These are phyloP conservation scores for Gonium pectorale DNA, from an alignment of 139 green algal genomes.

Conservation along the genomic window DNA sequence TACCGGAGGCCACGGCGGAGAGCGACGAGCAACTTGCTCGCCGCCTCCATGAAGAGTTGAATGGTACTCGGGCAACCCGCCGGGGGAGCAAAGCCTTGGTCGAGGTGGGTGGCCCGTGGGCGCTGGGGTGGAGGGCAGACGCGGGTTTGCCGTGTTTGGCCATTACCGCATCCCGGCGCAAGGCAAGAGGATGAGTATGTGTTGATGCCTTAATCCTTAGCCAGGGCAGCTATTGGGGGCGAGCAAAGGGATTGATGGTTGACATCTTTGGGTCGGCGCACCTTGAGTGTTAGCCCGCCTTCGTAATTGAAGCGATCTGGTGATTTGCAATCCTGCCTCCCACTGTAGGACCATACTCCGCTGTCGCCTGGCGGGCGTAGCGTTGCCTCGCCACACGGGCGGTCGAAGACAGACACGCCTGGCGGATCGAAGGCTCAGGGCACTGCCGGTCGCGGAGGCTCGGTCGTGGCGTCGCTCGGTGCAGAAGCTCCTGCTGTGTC, in stretches of 20 bases:
- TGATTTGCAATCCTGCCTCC: background rate
- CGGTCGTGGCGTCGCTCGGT: background rate
- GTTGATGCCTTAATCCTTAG: background rate
- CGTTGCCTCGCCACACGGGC: background rate
- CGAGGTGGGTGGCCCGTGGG: background rate
- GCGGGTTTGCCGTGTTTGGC: background rate
- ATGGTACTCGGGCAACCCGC: slow-evolving; percentile 51
- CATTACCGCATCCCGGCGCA: background rate
- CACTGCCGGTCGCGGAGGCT: background rate
- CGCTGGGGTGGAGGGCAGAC: background rate
- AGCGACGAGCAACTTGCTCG: slow-evolving; percentile 76
- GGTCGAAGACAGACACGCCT: background rate
- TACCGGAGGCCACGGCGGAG: background rate
- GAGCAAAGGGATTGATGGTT: background rate
- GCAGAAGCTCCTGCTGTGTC: background rate
- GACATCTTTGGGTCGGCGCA: background rate
- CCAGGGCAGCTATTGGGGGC: no score
- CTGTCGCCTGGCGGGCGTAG: background rate
- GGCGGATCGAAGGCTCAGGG: background rate
- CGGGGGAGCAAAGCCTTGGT: slow-evolving; percentile 41
- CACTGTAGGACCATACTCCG: background rate
- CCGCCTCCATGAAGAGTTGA: slow-evolving; percentile 74
- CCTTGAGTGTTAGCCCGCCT: background rate
- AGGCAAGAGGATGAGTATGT: background rate
- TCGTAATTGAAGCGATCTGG: no score